These are phyloP conservation scores for Pichia rugopelliculosa DNA, from an alignment of 805 yeast species.

Conservation along the genomic window DNA sequence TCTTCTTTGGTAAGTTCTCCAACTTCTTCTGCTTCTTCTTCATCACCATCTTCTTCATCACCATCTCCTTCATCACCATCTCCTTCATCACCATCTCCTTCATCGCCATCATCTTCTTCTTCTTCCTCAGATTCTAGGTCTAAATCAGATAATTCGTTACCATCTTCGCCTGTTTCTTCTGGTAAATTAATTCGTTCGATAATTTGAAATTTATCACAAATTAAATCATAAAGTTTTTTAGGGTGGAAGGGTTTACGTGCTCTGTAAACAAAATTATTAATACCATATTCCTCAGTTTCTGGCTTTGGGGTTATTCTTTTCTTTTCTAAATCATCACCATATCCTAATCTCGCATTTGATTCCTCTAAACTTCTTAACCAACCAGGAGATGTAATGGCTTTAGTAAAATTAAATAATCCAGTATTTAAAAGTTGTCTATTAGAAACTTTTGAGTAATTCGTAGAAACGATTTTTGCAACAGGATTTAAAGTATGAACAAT, in stretches of 20 bases:
- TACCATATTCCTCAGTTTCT: slow-evolving; percentile 41
- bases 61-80: slow-evolving; percentile 24
- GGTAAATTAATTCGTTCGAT: slow-evolving; percentile 17
- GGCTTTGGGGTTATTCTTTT: slow-evolving; percentile 33
- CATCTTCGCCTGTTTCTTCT: slow-evolving; percentile 12
- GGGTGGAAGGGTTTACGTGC: slow-evolving; percentile 41
- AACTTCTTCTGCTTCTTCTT: slow-evolving; percentile 41
- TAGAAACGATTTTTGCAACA: slow-evolving; percentile 31
- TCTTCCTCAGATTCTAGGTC: not conserved
- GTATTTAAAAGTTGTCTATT: slow-evolving; percentile 32
- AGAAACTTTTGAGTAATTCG: slow-evolving; percentile 34
- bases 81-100: slow-evolving; percentile 22
- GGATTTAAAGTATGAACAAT: slow-evolving; percentile 35
- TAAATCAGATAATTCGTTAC: not conserved
- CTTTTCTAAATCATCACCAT: slow-evolving; percentile 16
- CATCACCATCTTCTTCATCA: slow-evolving; percentile 65
- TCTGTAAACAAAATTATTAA: slow-evolving; percentile 35
- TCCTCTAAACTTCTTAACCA: slow-evolving; percentile 38
- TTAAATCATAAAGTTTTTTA: slow-evolving; percentile 30
- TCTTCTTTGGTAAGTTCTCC: slow-evolving; percentile 41
- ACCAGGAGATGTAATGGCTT: slow-evolving; percentile 37
- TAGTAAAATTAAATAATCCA: slow-evolving; percentile 33
- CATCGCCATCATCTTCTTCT: slow-evolving; percentile 13
- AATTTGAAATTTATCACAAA: slow-evolving; percentile 31
- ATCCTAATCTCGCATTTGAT: slow-evolving; percentile 31